Conservation (phyloP, 2,329 filamentous ascomycete genomes). For the Byssoonygena ceratinophila region DNA sequence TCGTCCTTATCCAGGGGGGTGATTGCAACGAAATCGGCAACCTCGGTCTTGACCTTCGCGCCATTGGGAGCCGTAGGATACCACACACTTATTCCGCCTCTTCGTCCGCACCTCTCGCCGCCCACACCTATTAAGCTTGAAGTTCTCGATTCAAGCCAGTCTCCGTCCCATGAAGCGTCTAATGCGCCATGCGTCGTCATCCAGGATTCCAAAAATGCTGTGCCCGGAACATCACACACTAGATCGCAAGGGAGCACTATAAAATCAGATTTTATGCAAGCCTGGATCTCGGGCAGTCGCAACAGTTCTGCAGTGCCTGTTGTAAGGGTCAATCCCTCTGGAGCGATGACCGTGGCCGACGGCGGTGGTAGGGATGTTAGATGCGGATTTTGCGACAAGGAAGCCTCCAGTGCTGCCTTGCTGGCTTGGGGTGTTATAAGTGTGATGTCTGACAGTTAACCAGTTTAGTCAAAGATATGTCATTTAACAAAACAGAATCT, state of each 20-base stretch:
- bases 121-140: constrained; percentile 41
- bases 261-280: constrained; percentile 74
- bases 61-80: constrained; percentile 64
- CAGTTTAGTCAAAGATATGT: too few relatives aligned
- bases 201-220: constrained; percentile 78
- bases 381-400: constrained; percentile 41
- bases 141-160: constrained; percentile 24
- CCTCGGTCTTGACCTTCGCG: constrained; percentile 71
- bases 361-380: constrained; percentile 41
- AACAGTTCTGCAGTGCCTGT: constrained; percentile 85
- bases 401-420: constrained; percentile 36
- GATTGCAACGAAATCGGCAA: constrained; percentile 83
- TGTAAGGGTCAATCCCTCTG: constrained; percentile 63
- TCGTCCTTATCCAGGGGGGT: constrained; percentile 51
- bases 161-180: constrained; percentile 47
- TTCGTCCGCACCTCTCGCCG: constrained; percentile 49
- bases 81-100: constrained; percentile 79
- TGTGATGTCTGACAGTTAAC: constrained; percentile 40
- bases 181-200: constrained; percentile 72
- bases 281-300: constrained; percentile 68
- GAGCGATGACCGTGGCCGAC: constrained; percentile 61
- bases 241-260: constrained; percentile 86
- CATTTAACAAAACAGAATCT: too few relatives aligned
- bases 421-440: constrained; percentile 40
- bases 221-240: constrained; percentile 77